Evolutionary conservation across 2,329 filamentous ascomycete genomes (phyloP).

Genomic region (Diplodia seriata): DNA sequence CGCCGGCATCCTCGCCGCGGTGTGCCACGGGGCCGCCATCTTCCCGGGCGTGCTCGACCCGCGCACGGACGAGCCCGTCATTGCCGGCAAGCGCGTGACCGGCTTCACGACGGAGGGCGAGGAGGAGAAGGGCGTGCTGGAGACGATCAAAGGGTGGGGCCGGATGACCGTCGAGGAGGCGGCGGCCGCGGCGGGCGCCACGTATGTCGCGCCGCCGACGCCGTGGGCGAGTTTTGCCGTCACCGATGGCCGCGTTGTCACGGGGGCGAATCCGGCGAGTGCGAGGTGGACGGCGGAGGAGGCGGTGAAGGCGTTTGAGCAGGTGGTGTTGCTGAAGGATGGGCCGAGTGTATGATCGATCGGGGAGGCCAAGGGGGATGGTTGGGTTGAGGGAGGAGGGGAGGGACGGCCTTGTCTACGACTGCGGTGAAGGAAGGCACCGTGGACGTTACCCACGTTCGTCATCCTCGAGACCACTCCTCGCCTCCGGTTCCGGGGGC

Average conservation of each 20-base stretch:
- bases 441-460: conserved; percentile 37
- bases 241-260: conserved; percentile 47
- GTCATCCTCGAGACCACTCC: neutral
- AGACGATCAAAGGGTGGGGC: conserved; percentile 45
- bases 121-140: conserved; percentile 46
- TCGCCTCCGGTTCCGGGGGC: conserved; percentile 14
- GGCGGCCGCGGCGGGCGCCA: conserved; percentile 42
- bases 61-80: conserved; percentile 40
- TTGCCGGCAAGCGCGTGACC: conserved; percentile 47
- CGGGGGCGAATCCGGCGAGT: conserved; percentile 47
- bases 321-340: no score
- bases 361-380: conserved; percentile 23
- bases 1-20: conserved; percentile 53
- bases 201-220: conserved; percentile 39
- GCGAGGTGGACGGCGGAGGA: conserved; percentile 45
- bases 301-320: conserved; percentile 41
- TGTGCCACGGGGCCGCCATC: conserved; percentile 52
- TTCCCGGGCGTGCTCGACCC: conserved; percentile 47
- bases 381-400: conserved; percentile 6
- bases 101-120: conserved; percentile 49
- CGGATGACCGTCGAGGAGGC: conserved; percentile 43
- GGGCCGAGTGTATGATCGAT: no score
- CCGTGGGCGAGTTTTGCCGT: conserved; percentile 44
- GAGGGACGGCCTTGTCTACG: conserved; percentile 38
- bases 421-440: conserved; percentile 44